Evolutionary conservation across 306 rosid species (phyloP).

Genomic region (Acacia confusa): DNA sequence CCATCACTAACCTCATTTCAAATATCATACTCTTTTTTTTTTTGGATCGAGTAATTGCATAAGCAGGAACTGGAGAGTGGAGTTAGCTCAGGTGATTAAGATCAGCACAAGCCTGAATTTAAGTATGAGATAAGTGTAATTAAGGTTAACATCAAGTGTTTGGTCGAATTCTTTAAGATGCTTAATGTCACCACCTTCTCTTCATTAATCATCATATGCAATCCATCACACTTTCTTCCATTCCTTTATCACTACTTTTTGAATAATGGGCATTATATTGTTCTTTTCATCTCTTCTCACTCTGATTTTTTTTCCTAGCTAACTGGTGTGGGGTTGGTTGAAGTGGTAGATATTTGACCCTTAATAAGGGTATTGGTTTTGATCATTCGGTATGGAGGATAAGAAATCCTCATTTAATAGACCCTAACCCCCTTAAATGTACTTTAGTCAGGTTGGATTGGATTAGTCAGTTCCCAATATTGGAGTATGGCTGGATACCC

Average conservation of each 20-base stretch:
- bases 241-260: background rate
- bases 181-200: background rate
- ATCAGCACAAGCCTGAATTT: background rate
- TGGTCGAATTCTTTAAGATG: background rate
- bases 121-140: background rate
- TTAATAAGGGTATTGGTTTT: too few species aligned
- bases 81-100: slow-evolving; percentile 8
- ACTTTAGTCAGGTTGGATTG: too few species aligned
- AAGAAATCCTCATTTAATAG: too few species aligned
- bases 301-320: too few species aligned
- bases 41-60: background rate
- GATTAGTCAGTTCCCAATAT: too few species aligned
- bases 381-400: too few species aligned
- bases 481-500: too few species aligned
- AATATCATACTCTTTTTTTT: slow-evolving; percentile 3
- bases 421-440: too few species aligned
- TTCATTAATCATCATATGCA: background rate
- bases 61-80: background rate
- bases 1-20: slow-evolving; percentile 30
- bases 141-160: slow-evolving; percentile 3
- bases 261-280: background rate
- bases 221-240: background rate
- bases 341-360: too few species aligned
- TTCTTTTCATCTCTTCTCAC: background rate
- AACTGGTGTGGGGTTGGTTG: too few species aligned